Evolutionary conservation across 441 rosid genomes (phyloP).

Genomic region (Syzygium malaccense): DNA sequence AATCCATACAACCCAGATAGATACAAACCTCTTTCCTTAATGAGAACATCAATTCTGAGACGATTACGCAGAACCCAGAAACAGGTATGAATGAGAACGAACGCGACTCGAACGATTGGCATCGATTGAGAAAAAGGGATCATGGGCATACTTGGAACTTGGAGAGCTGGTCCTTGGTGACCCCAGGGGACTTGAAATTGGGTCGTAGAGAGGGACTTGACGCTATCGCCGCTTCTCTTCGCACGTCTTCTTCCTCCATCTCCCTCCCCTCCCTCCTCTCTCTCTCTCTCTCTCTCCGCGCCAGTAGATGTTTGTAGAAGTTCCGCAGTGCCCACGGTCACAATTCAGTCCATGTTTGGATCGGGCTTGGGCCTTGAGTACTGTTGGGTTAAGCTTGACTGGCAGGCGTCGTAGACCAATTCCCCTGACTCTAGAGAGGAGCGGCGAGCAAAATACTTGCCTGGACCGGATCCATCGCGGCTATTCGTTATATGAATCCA

Average conservation of each 20-base stretch:
- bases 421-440: neutral
- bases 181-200: constrained; percentile 35
- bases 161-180: constrained; percentile 45
- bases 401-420: neutral
- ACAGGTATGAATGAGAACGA: too few relatives aligned
- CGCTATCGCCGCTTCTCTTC: constrained; percentile 59
- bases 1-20: neutral
- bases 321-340: neutral
- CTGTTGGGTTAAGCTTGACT: neutral
- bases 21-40: neutral
- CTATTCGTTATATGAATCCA: too few relatives aligned
- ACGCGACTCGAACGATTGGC: too few relatives aligned
- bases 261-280: neutral
- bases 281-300: neutral
- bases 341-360: neutral
- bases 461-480: too few relatives aligned
- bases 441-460: neutral
- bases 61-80: too few relatives aligned
- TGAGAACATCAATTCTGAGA: too few relatives aligned
- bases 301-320: neutral
- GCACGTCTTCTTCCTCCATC: constrained; percentile 39
- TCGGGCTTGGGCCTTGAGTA: neutral
- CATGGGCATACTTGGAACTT: constrained; percentile 47
- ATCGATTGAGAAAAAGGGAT: neutral
- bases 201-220: constrained; percentile 40